A percentile compares a stretch with the other conserved stretches of the same genome.
Evolutionary conservation across 2,329 filamentous ascomycete genomes (phyloP).

Genomic region (Pseudocercospora crystallina): DNA sequence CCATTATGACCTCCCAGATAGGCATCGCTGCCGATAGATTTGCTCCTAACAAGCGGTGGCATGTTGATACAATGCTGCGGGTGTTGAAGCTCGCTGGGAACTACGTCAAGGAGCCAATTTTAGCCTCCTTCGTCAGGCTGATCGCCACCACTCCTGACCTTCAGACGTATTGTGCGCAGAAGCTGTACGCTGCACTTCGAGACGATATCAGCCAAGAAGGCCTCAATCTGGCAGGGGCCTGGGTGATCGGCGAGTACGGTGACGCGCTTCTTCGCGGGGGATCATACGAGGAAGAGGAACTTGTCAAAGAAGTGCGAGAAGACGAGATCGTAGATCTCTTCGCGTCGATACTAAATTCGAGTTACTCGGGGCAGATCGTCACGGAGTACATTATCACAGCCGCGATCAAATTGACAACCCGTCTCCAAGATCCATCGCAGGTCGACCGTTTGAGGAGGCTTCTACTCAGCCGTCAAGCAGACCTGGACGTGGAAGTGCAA

Average conservation of each 20-base stretch:
- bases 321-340: constrained; percentile 93
- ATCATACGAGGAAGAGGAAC: constrained; percentile 90
- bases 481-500: constrained; percentile 92
- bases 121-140: constrained; percentile 93
- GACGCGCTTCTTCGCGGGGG: constrained; percentile 86
- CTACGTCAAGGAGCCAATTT: constrained; percentile 95
- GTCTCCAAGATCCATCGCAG: constrained; percentile 79
- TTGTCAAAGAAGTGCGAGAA: constrained; percentile 79
- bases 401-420: constrained; percentile 89
- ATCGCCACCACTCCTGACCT: constrained; percentile 93
- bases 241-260: constrained; percentile 97
- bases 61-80: constrained; percentile 94
- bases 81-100: constrained; percentile 92
- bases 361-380: constrained; percentile 84
- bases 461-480: constrained; percentile 74
- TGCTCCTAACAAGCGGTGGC: constrained; percentile 96
- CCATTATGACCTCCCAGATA: constrained; percentile 97
- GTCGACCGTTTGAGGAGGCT: constrained; percentile 80
- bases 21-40: constrained; percentile 95
- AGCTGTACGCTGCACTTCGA: constrained; percentile 84
- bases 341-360: constrained; percentile 86
- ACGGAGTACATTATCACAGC: constrained; percentile 96
- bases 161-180: constrained; percentile 95
- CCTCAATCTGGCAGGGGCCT: constrained; percentile 85
- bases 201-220: constrained; percentile 98